A percentile compares a stretch with the other conserved stretches of the same genome.
phyloP scores from a whole-genome alignment of 805 yeast species.

The Candida golubevii region DNA sequence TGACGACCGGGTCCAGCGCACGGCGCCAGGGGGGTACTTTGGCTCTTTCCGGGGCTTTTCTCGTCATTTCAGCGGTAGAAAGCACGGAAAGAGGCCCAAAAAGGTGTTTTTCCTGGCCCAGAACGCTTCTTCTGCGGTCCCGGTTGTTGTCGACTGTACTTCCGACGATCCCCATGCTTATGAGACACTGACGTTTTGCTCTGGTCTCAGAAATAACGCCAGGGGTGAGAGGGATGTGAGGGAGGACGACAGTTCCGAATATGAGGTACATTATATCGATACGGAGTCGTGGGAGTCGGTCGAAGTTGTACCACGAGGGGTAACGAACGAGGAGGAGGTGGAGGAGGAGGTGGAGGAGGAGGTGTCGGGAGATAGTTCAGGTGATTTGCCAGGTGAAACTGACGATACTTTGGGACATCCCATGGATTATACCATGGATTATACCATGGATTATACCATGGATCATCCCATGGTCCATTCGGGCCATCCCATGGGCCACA shows the following conservation, averaged over 20 bases:
- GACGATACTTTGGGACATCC: too few relatives aligned
- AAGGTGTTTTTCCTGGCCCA: neutral
- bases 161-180: too few relatives aligned
- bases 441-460: too few relatives aligned
- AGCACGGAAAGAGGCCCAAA: neutral
- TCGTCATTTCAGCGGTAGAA: neutral
- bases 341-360: too few relatives aligned
- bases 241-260: constrained; percentile 10
- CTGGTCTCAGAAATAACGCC: neutral
- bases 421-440: too few relatives aligned
- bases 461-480: too few relatives aligned
- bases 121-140: neutral
- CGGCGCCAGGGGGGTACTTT: constrained; percentile 29
- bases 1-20: constrained; percentile 23
- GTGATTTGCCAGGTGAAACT: too few relatives aligned
- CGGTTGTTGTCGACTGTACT: constrained; percentile 3
- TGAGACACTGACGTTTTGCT: neutral
- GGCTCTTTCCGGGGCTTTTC: constrained; percentile 17
- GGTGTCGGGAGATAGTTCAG: too few relatives aligned
- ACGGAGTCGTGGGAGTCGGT: constrained; percentile 20
- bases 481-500: too few relatives aligned
- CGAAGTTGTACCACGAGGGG: too few relatives aligned
- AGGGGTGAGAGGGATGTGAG: neutral
- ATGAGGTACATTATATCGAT: constrained; percentile 26
- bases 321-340: too few relatives aligned